Percentiles rank a stretch among this genome's conserved stretches.
Conservation (phyloP, 768 basidiomycete species). For the Collybia mongolica region DNA sequence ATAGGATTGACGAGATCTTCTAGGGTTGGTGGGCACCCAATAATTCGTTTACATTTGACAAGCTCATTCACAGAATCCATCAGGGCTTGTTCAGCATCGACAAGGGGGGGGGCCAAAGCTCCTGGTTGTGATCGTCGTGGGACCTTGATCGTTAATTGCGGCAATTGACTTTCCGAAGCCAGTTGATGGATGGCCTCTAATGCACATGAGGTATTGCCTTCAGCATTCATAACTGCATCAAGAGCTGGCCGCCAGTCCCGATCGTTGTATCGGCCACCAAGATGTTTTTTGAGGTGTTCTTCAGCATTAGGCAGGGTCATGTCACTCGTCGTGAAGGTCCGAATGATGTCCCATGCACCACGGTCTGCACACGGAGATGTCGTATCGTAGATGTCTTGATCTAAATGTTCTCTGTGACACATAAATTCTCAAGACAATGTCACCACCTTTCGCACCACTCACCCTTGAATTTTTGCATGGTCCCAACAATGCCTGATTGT, state of each 20-base stretch:
- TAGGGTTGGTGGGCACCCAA: slow-evolving; percentile 1
- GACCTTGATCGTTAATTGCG: not conserved
- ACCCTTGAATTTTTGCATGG: slow-evolving; percentile 25
- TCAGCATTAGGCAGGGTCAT: slow-evolving; percentile 3
- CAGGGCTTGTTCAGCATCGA: slow-evolving; percentile 8
- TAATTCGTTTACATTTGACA: slow-evolving; percentile 11
- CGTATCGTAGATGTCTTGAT: not conserved
- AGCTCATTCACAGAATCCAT: slow-evolving; percentile 12
- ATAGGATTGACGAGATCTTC: not conserved
- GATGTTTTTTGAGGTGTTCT: slow-evolving; percentile 2
- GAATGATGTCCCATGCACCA: slow-evolving; percentile 7
- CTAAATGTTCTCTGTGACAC: not conserved
- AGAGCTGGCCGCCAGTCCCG: slow-evolving; percentile 9
- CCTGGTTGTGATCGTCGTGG: not conserved
- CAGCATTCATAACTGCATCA: slow-evolving; percentile 13
- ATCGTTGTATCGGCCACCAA: slow-evolving; percentile 5
- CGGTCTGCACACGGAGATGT: not conserved
- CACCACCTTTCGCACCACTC: slow-evolving; percentile 1
- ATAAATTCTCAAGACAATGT: slow-evolving; percentile 2
- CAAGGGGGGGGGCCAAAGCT: not conserved
- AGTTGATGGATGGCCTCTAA: slow-evolving; percentile 3
- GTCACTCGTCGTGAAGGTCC: slow-evolving; percentile 5
- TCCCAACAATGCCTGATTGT: slow-evolving; percentile 36
- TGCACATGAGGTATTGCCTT: slow-evolving; percentile 7
- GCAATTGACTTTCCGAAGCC: not conserved